Evolutionary conservation across 305 asterid genomes (phyloP).

Genomic region (Nicotiana rustica): DNA sequence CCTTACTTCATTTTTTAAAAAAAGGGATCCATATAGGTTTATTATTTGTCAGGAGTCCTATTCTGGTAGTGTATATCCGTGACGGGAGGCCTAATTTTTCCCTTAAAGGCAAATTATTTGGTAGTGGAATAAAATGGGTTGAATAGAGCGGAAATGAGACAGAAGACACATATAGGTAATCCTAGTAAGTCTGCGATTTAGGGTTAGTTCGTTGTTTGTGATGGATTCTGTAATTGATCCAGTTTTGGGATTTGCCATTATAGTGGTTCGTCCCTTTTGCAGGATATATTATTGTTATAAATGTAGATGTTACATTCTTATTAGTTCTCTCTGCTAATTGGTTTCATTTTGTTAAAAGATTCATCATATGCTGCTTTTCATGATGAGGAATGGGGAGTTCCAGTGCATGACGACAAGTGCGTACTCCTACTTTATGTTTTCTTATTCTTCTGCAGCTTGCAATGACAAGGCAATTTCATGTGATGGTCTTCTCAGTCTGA

Average conservation of each 20-base stretch:
- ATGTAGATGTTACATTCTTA: background rate
- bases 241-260: background rate
- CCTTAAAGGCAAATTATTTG: background rate
- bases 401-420: conserved; percentile 80
- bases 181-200: background rate
- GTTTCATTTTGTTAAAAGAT: conserved; percentile 54
- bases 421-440: conserved; percentile 35
- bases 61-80: background rate
- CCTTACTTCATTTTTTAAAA: too few relatives aligned
- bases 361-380: conserved; percentile 71
- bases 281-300: background rate
- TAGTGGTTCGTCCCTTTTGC: background rate
- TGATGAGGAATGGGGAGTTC: conserved; percentile 96
- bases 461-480: conserved; percentile 27
- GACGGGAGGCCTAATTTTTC: background rate
- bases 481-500: conserved; percentile 42
- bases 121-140: background rate
- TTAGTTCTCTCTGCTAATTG: conserved; percentile 47
- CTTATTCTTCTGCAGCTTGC: conserved; percentile 30
- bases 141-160: background rate
- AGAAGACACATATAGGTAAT: background rate
- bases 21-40: background rate
- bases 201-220: conserved; percentile 19
- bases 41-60: conserved; percentile 3
- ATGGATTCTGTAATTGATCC: background rate